Conservation (phyloP, 164 flowering plant species). For the Vitis cinerea region DNA sequence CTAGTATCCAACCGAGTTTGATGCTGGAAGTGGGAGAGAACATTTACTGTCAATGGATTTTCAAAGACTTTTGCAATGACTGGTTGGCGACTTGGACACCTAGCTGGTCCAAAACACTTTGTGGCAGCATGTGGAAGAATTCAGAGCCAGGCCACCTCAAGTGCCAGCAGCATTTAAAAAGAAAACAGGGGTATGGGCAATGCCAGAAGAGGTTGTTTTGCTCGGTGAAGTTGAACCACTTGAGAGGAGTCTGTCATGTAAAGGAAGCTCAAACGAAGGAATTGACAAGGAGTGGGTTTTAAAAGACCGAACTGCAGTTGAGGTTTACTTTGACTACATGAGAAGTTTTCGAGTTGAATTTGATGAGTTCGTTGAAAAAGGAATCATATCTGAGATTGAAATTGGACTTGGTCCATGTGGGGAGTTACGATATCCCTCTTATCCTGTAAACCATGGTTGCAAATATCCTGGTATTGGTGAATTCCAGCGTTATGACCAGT, state of each 20-base stretch:
- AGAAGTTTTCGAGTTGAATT: slow-evolving; percentile 84
- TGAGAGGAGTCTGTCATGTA: too few relatives aligned
- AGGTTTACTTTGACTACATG: slow-evolving; percentile 96
- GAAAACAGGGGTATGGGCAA: neutral
- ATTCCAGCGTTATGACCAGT: slow-evolving; percentile 23
- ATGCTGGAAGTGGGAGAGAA: slow-evolving; percentile 97
- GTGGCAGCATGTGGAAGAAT: slow-evolving; percentile 80
- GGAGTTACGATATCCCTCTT: too few relatives aligned
- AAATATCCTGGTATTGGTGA: too few relatives aligned
- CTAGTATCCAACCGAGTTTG: too few relatives aligned
- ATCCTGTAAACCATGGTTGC: too few relatives aligned
- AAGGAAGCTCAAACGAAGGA: too few relatives aligned
- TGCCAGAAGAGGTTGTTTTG: too few relatives aligned
- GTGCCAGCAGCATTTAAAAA: too few relatives aligned
- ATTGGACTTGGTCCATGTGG: slow-evolving; percentile 51
- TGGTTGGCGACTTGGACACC: slow-evolving; percentile 98
- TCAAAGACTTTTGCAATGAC: slow-evolving; percentile 99
- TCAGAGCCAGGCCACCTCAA: slow-evolving; percentile 72
- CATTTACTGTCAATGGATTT: slow-evolving; percentile 90
- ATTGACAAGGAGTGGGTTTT: too few relatives aligned
- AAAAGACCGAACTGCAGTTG: neutral
- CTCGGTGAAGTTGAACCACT: too few relatives aligned
- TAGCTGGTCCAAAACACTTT: slow-evolving; percentile 96
- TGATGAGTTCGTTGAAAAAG: slow-evolving; percentile 75
- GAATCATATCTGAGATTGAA: slow-evolving; percentile 69